These are phyloP conservation scores for Prototheca cutis DNA, from an alignment of 163 green algal species.

Conservation along the genomic window DNA sequence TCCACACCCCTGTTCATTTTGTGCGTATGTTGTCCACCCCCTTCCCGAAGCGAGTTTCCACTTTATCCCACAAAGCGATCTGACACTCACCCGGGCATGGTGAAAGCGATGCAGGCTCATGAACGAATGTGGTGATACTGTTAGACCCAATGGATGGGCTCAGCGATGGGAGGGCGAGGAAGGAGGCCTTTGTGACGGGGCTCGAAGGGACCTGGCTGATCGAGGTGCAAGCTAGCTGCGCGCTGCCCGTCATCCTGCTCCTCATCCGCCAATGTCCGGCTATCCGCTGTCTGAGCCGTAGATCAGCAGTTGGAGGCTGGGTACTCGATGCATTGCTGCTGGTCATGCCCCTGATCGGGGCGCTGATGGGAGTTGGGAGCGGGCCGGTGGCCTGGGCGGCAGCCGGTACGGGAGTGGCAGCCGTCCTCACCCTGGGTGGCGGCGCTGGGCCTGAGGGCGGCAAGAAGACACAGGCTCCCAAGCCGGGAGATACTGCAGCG, in stretches of 20 bases:
- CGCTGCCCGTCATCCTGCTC: conserved; percentile 10
- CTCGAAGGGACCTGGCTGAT: conserved; percentile 1
- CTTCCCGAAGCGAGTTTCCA: too few species aligned
- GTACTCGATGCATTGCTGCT: conserved; percentile 10
- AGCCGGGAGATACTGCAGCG: too few species aligned
- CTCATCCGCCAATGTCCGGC: conserved; percentile 1
- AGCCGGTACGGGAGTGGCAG: too few species aligned
- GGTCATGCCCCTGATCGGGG: conserved; percentile 3
- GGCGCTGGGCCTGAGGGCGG: too few species aligned
- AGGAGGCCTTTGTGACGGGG: conserved; percentile 25
- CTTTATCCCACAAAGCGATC: too few species aligned
- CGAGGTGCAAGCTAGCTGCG: conserved; percentile 7
- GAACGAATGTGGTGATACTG: neutral
- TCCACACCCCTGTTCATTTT: too few species aligned
- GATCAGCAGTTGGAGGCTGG: neutral
- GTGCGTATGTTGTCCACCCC: too few species aligned
- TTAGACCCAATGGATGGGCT: neutral
- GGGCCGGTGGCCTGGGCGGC: too few species aligned
- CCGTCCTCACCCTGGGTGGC: too few species aligned
- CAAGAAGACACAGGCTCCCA: too few species aligned
- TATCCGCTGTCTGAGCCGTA: conserved; percentile 5
- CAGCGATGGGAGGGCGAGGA: neutral
- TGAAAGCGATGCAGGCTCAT: neutral
- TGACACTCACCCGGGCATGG: neutral
- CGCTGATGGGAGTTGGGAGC: too few species aligned